Conservation (phyloP, 2,329 filamentous ascomycete genomes). For the Acephala macrosclerotiorum region DNA sequence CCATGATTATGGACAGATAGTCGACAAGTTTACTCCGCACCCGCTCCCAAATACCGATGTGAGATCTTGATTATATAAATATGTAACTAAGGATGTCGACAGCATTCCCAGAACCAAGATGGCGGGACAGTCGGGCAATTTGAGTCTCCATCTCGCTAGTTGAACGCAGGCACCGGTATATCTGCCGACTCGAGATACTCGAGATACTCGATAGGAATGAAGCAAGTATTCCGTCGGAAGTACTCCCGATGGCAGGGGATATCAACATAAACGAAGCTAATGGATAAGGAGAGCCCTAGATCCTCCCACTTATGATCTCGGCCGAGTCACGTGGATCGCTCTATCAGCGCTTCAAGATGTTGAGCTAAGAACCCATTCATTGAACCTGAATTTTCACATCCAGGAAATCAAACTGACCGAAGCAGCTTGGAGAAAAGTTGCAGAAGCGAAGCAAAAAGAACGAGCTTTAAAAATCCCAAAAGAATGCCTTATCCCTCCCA, state of each 20-base stretch:
- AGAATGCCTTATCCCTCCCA: constrained; percentile 3
- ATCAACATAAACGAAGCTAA: not conserved
- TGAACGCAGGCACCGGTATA: not conserved
- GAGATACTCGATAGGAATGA: not conserved
- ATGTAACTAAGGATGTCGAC: not conserved
- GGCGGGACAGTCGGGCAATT: not conserved
- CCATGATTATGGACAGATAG: not conserved
- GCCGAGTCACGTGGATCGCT: not conserved
- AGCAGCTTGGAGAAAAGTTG: constrained; percentile 7
- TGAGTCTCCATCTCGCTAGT: too few relatives aligned
- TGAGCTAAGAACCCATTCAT: not conserved
- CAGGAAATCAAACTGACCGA: not conserved
- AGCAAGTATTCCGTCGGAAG: constrained; percentile 6
- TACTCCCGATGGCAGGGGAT: not conserved
- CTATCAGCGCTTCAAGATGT: not conserved
- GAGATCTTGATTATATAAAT: not conserved
- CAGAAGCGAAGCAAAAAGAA: constrained; percentile 9
- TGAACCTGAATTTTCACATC: not conserved
- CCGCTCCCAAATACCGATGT: not conserved
- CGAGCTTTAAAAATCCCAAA: constrained; percentile 7
- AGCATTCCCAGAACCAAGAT: not conserved
- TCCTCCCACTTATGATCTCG: constrained; percentile 8
- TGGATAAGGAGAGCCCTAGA: constrained; percentile 2
- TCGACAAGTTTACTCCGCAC: not conserved
- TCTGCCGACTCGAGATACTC: not conserved